phyloP scores from a whole-genome alignment of 768 basidiomycete species.

The Tylopilus rubrobrunneus region DNA sequence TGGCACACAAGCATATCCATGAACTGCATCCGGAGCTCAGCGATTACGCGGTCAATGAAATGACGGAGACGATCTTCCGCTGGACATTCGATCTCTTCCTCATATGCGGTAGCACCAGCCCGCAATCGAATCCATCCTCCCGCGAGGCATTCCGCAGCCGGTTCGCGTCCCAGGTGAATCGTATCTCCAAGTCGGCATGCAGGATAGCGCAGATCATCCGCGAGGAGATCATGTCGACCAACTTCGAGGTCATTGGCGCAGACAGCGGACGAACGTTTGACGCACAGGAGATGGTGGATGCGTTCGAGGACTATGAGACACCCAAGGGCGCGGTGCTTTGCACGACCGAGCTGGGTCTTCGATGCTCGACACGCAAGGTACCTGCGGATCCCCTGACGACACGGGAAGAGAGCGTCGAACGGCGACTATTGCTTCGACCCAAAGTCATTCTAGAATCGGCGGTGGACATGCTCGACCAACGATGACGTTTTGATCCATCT shows the following conservation, averaged over 20 bases:
- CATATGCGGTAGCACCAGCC: constrained; percentile 54
- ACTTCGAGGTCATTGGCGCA: constrained; percentile 64
- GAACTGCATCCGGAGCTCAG: constrained; percentile 61
- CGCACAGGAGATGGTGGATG: constrained; percentile 51
- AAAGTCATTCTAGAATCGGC: constrained; percentile 78
- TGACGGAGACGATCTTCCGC: constrained; percentile 69
- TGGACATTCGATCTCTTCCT: constrained; percentile 68
- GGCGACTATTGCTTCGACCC: constrained; percentile 60
- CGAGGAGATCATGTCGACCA: constrained; percentile 76
- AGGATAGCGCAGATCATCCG: constrained; percentile 59
- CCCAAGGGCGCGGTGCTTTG: constrained; percentile 54
- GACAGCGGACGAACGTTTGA: constrained; percentile 53
- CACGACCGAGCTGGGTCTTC: constrained; percentile 69
- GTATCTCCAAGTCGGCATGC: constrained; percentile 62
- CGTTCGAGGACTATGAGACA: constrained; percentile 56
- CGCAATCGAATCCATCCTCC: constrained; percentile 36
- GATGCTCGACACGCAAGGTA: constrained; percentile 52
- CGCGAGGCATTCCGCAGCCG: constrained; percentile 41
- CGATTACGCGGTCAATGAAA: constrained; percentile 65
- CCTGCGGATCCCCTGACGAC: constrained; percentile 19
- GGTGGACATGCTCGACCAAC: constrained; percentile 43
- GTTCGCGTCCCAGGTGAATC: constrained; percentile 58
- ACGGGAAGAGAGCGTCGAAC: constrained; percentile 47
- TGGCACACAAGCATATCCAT: constrained; percentile 69
- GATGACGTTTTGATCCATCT: constrained; percentile 2